These are phyloP conservation scores for Chytriomyces hyalinus DNA, from an alignment of 192 early-diverging fungal species.

Conservation along the genomic window DNA sequence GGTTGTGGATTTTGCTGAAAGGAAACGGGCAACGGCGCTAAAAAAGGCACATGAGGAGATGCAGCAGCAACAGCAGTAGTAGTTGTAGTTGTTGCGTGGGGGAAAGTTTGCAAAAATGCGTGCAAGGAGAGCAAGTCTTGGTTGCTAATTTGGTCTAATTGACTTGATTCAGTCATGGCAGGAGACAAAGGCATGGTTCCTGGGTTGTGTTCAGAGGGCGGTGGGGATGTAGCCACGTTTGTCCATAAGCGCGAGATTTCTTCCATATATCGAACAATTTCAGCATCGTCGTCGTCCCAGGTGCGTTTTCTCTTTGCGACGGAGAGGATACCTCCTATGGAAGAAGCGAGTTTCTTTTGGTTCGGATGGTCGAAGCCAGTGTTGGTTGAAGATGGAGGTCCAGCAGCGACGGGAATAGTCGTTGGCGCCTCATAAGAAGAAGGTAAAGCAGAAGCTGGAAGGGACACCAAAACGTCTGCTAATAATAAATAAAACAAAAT, in stretches of 20 bases:
- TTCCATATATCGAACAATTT: no score
- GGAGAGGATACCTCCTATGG: neutral
- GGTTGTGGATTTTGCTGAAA: neutral
- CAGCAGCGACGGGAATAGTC: no score
- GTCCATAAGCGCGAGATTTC: neutral
- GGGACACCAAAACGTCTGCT: neutral
- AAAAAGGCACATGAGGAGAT: neutral
- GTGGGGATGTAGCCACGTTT: neutral
- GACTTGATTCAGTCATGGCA: neutral
- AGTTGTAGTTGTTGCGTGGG: neutral
- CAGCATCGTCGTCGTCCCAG: no score
- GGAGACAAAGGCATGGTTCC: neutral
- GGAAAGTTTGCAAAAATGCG: slow-evolving; percentile 22
- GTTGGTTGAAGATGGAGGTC: no score
- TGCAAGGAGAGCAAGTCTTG: slow-evolving; percentile 20
- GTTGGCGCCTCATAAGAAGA: no score
- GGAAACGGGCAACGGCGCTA: neutral
- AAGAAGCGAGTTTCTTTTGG: neutral
- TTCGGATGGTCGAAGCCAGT: no score
- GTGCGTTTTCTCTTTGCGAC: no score
- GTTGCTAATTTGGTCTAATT: neutral
- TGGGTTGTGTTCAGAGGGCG: neutral
- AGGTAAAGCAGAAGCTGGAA: no score
- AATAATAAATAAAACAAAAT: neutral
- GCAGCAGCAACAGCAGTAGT: neutral